Conservation (phyloP, 2,329 filamentous ascomycete genomes). For the Xylariaceae sp. region DNA sequence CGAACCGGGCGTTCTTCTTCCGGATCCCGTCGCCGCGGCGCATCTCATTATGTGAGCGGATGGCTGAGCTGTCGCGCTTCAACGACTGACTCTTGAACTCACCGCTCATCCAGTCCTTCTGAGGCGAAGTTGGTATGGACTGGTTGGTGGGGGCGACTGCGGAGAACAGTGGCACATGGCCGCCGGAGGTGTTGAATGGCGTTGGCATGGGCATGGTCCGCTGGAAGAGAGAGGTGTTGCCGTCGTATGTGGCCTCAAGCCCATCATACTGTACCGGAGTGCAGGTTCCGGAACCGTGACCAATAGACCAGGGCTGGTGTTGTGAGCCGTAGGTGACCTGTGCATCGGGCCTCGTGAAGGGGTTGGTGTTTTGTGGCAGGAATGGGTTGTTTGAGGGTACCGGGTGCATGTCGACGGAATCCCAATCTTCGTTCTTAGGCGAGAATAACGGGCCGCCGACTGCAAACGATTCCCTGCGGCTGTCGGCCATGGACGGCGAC, state of each 20-base stretch:
- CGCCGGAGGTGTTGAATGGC: conserved; percentile 51
- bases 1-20: conserved; percentile 98
- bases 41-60: conserved; percentile 72
- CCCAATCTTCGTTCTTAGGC: conserved; percentile 62
- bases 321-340: conserved; percentile 42
- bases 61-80: conserved; percentile 63
- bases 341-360: conserved; percentile 62
- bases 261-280: conserved; percentile 72
- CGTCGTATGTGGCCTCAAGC: conserved; percentile 53
- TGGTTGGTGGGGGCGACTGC: conserved; percentile 44
- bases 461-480: conserved; percentile 61
- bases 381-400: conserved; percentile 62
- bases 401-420: conserved; percentile 61
- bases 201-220: conserved; percentile 49
- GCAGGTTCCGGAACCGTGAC: conserved; percentile 63
- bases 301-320: conserved; percentile 57
- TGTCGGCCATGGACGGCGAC: conserved; percentile 59
- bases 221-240: conserved; percentile 49
- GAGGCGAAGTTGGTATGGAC: conserved; percentile 52
- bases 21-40: conserved; percentile 81
- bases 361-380: conserved; percentile 57
- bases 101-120: conserved; percentile 55
- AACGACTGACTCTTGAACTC: conserved; percentile 48
- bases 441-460: conserved; percentile 57
- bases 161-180: conserved; percentile 52